A percentile compares a stretch with the other conserved stretches of the same genome.
These are phyloP conservation scores for Pythium diclinum DNA, from an alignment of 352 stramenopile genomes.

Conservation along the genomic window DNA sequence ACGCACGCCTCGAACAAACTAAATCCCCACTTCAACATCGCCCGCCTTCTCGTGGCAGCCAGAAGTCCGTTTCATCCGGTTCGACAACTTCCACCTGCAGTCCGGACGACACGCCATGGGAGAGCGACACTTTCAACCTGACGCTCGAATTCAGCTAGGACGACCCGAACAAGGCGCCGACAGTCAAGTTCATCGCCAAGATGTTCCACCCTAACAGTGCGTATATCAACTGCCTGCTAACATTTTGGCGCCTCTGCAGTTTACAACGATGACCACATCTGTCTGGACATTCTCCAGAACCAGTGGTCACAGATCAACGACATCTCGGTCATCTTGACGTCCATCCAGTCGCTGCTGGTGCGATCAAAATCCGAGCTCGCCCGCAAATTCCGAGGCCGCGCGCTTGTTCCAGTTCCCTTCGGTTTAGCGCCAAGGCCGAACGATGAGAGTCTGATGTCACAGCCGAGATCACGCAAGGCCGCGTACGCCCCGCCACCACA, in stretches of 20 bases:
- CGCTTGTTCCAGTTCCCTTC: constrained; percentile 90
- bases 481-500: constrained; percentile 81
- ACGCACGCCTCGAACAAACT: no score
- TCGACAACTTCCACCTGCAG: no score
- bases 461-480: constrained; percentile 67
- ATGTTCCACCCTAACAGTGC: constrained; percentile 99
- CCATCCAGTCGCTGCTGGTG: constrained; percentile 98
- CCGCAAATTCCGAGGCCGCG: constrained; percentile 98
- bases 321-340: constrained; percentile 99
- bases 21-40: no score
- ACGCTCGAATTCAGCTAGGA: constrained; percentile 99
- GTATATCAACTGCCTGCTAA: constrained; percentile 8
- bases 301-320: constrained; percentile 99
- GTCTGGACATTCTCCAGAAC: constrained; percentile 99
- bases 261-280: constrained; percentile 92
- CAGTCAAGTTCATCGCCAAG: constrained; percentile 98
- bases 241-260: constrained; percentile 40
- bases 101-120: constrained; percentile 98
- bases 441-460: constrained; percentile 60
- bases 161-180: constrained; percentile 99
- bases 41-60: no score
- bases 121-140: constrained; percentile 98
- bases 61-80: no score
- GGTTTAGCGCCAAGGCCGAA: constrained; percentile 41
- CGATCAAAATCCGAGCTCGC: constrained; percentile 98